Evolutionary conservation across 2,329 filamentous ascomycete species (phyloP), one percentile per base, ranked within the genome.

Genomic region (Exophiala calicioides): DNA sequence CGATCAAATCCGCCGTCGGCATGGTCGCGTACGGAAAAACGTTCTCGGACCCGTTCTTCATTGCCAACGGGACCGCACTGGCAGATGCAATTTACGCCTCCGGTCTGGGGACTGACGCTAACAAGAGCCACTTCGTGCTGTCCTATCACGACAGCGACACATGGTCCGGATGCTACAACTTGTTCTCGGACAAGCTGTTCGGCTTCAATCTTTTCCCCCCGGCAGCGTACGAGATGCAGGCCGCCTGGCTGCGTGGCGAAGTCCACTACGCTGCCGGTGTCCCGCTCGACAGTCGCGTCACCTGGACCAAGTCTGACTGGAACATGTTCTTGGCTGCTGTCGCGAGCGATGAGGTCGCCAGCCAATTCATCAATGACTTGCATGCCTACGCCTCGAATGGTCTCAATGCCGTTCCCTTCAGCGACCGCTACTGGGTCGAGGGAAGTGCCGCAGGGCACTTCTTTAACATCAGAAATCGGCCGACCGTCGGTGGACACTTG

Each of bases 1-100:
- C 71, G 4, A 68, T 75, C 53, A 75, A 75, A 55, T 66, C 71
- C 3, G 70, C 71, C 4, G 66, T 76, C 5, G 72, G 66, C 1
- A 62, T 76, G n/a, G 68, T 67, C 24, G 71, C 73, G 12, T 74
- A 68, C 45, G 68, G 70, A 8, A 55, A 62, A 30, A 53, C 75
- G 26, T 67, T 65, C 13, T 64, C 64, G 2, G 46, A 66, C 12
- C 43, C 41, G 0, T 63, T 65, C 34, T 74, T 73, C 50, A 66
- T 67, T 2, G 53, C 55, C 3, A 58, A 63, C 29, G 70, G 65
- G 2, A 55, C 64, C 8, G 50, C 62, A 3, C 67, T 67, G 33
- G 68, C 69, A 15, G 48, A 58, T 8, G 58, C 63, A 0, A 59
- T 71, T 41, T 69, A 68, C 48, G 47, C 53, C 10, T 56, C 65